Evolutionary conservation across 371 early-diverging fungal genomes (phyloP).

Genomic region (Haplosporangium sp.): DNA sequence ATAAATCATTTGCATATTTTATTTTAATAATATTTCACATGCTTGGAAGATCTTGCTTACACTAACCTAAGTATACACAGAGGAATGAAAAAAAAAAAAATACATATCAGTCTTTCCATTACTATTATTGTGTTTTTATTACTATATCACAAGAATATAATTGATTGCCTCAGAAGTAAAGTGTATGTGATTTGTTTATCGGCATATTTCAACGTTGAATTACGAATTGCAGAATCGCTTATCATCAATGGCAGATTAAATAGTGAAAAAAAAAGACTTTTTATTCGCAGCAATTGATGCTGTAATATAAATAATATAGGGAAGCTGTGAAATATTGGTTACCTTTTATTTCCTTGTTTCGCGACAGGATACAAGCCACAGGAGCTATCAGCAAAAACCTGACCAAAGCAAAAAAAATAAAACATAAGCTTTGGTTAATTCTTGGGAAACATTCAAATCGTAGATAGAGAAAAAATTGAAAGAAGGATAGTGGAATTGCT

Average conservation of each 20-base stretch:
- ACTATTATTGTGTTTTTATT: background rate
- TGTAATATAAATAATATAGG: constrained; percentile 1
- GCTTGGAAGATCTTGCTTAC: no score
- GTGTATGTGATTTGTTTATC: constrained; percentile 55
- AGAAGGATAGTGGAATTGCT: constrained; percentile 19
- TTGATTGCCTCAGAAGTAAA: constrained; percentile 38
- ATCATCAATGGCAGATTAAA: constrained; percentile 35
- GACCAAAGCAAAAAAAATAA: no score
- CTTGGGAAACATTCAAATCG: no score
- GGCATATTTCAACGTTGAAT: constrained; percentile 51
- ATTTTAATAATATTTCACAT: background rate
- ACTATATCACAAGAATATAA: no score
- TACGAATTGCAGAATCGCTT: constrained; percentile 56
- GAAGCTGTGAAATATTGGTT: no score
- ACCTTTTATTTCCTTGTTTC: no score
- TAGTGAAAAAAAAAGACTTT: background rate
- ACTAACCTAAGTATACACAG: background rate
- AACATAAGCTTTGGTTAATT: no score
- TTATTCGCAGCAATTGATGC: constrained; percentile 6
- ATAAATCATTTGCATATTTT: background rate
- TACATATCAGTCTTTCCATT: background rate
- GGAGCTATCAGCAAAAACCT: no score
- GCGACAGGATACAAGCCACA: no score
- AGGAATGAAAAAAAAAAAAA: background rate
- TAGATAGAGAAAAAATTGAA: no score